Conservation (phyloP, 1,284 basidiomycete genomes). For the Sutorius eximius region DNA sequence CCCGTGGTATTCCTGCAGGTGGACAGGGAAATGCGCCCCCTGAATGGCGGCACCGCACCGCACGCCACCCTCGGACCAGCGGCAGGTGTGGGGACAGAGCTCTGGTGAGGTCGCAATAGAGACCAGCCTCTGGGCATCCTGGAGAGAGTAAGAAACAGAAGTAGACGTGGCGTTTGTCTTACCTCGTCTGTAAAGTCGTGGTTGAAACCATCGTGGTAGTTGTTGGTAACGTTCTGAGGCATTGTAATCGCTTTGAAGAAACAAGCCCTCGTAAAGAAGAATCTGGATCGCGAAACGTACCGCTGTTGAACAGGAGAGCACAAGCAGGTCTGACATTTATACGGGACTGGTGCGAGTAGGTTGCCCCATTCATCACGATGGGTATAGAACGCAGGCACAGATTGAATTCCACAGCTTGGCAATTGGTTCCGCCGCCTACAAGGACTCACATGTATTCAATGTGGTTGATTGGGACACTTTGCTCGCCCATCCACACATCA, state of each 20-base stretch:
- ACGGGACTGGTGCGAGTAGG: slow-evolving; percentile 1
- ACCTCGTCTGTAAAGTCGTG: slow-evolving; percentile 35
- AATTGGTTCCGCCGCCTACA: slow-evolving; percentile 10
- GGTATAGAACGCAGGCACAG: not conserved
- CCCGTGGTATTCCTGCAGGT: slow-evolving; percentile 25
- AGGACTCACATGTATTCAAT: slow-evolving; percentile 14
- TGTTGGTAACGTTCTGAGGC: slow-evolving; percentile 17
- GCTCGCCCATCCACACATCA: not conserved
- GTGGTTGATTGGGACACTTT: slow-evolving; percentile 10
- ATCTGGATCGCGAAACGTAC: not conserved
- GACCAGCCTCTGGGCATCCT: slow-evolving; percentile 29
- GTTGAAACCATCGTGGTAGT: slow-evolving; percentile 27
- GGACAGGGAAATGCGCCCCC: slow-evolving; percentile 16
- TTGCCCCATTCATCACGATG: not conserved
- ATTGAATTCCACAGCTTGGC: slow-evolving; percentile 24
- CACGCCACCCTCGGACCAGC: slow-evolving; percentile 18
- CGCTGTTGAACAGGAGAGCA: not conserved
- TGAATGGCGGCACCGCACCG: slow-evolving; percentile 20
- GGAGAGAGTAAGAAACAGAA: slow-evolving; percentile 9
- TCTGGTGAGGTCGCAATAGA: slow-evolving; percentile 32
- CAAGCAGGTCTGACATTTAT: slow-evolving; percentile 20
- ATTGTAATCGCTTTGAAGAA: slow-evolving; percentile 11
- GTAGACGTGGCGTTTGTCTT: not conserved
- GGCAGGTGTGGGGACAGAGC: slow-evolving; percentile 25
- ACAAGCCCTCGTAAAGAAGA: not conserved